Conservation (phyloP, 2,329 filamentous ascomycete species). For the Trichoderma sp. region DNA sequence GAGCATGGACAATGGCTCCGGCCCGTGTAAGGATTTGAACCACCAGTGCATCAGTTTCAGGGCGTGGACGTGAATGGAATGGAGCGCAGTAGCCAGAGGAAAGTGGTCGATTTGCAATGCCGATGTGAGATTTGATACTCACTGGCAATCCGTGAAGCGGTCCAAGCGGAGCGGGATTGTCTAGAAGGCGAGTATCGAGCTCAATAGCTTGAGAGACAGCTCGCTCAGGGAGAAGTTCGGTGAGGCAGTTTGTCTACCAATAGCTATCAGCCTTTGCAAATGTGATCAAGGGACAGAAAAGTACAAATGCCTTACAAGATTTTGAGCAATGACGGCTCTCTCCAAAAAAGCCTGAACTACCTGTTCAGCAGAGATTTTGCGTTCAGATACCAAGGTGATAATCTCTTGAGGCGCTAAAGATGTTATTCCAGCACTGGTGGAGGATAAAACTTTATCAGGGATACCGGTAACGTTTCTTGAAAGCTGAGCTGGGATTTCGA, state of each 20-base stretch:
- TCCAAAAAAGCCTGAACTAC: neutral
- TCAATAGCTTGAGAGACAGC: neutral
- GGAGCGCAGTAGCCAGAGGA: neutral
- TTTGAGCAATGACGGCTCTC: neutral
- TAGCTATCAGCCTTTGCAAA: neutral
- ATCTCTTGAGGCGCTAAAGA: neutral
- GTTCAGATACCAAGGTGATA: neutral
- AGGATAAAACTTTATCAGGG: neutral
- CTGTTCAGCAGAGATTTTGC: neutral
- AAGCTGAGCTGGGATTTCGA: neutral
- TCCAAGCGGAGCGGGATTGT: neutral
- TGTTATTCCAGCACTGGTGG: neutral
- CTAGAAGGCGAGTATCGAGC: neutral
- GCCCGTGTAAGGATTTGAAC: conserved; percentile 10
- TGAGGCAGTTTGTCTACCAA: neutral
- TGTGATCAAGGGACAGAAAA: neutral
- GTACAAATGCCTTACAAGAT: neutral
- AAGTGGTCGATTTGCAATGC: conserved; percentile 2
- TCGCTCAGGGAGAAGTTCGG: neutral
- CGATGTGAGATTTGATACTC: conserved; percentile 11
- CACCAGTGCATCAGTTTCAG: neutral
- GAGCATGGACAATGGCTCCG: conserved; percentile 3
- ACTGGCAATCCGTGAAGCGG: conserved; percentile 3
- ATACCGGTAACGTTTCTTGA: neutral
- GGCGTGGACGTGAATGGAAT: neutral